Conservation (phyloP, 306 rosid genomes). For the Carpinus fangiana region DNA sequence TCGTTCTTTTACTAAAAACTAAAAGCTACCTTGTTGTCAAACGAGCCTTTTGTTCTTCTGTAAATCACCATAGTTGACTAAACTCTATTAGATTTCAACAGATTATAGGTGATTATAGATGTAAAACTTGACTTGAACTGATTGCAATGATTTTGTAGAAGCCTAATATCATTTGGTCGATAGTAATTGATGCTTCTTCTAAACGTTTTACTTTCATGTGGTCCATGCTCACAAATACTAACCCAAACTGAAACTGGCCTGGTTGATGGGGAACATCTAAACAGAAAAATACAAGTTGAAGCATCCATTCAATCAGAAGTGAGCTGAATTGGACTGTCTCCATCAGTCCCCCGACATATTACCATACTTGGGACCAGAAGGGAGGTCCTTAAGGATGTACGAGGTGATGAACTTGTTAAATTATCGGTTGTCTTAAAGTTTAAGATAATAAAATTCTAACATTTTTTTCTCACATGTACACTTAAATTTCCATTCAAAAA, state of each 20-base stretch:
- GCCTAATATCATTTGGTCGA: not conserved
- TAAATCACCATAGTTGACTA: not conserved
- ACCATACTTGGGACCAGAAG: not conserved
- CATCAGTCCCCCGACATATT: no score
- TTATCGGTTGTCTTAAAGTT: no score
- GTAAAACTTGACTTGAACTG: not conserved
- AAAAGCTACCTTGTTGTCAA: no score
- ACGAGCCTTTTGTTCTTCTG: no score
- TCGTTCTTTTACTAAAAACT: no score
- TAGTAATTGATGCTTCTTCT: not conserved
- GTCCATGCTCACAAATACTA: not conserved
- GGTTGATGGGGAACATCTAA: not conserved
- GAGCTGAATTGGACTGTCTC: no score
- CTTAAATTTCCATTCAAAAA: no score
- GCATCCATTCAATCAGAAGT: no score
- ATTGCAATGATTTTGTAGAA: not conserved
- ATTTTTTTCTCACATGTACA: no score
- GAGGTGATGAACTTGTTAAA: no score
- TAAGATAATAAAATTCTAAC: no score
- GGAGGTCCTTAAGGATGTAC: not conserved
- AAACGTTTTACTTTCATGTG: not conserved
- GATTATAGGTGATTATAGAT: not conserved
- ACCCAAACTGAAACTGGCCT: not conserved
- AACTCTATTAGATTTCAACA: not conserved
- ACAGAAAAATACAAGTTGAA: not conserved